These are phyloP conservation scores for Rhododendron ferrugineum DNA, from an alignment of 148 eudicot species.

Conservation along the genomic window DNA sequence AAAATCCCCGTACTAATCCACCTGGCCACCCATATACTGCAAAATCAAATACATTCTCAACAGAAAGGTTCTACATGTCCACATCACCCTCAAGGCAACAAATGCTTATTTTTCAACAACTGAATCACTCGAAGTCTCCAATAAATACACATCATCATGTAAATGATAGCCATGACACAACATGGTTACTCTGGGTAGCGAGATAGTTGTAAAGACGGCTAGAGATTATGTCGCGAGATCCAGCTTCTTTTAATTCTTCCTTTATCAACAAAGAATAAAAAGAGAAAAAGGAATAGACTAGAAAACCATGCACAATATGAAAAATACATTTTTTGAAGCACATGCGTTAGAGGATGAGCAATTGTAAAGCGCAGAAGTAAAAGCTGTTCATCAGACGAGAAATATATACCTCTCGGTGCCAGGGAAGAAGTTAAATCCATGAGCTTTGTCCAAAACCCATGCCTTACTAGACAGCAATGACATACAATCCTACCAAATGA, in stretches of 20 bases:
- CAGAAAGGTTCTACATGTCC: background rate
- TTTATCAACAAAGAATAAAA: background rate
- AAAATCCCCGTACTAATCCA: background rate
- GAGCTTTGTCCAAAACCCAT: conserved; percentile 86
- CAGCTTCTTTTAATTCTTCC: background rate
- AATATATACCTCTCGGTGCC: conserved; percentile 75
- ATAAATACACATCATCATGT: background rate
- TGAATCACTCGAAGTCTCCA: background rate
- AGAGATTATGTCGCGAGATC: background rate
- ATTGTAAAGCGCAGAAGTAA: background rate
- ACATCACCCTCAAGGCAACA: background rate
- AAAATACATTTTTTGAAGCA: background rate
- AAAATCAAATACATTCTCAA: background rate
- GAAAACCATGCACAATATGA: background rate
- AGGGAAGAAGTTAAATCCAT: conserved; percentile 96
- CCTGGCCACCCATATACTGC: background rate
- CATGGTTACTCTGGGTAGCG: background rate
- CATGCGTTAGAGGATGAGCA: background rate
- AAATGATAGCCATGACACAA: background rate
- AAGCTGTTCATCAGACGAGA: background rate
- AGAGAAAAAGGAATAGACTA: background rate
- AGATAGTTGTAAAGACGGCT: background rate
- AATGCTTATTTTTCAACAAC: background rate
- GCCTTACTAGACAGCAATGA: conserved; percentile 65
- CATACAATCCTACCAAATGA: conserved; percentile 60